phyloP scores from a whole-genome alignment of 164 flowering plant genomes.

The Nymphaea colorata region DNA sequence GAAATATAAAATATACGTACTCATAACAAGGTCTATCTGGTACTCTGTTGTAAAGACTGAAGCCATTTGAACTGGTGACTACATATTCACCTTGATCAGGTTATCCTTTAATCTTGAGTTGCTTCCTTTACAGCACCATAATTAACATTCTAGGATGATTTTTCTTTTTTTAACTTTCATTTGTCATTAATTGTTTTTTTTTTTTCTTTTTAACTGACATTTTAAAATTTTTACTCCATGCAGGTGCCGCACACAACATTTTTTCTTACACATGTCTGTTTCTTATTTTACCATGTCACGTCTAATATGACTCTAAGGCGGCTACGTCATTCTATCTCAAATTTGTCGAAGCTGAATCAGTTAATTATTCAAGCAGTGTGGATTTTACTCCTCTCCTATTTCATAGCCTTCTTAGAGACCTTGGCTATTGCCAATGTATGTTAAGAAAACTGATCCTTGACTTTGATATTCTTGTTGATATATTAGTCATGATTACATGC shows the following conservation, averaged over 20 bases:
- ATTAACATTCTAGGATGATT: too few relatives aligned
- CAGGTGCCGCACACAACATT: conserved; percentile 98
- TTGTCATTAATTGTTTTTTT: too few relatives aligned
- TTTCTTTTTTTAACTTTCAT: too few relatives aligned
- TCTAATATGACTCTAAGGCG: conserved; percentile 90
- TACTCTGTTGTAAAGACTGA: too few relatives aligned
- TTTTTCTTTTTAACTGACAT: not conserved
- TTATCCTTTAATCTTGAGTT: too few relatives aligned
- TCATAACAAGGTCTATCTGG: too few relatives aligned
- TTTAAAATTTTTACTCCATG: conserved; percentile 11
- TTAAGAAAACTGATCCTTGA: conserved; percentile 1
- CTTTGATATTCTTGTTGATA: not conserved
- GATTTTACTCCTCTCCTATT: conserved; percentile 78
- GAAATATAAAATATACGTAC: too few relatives aligned
- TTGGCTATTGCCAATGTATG: conserved; percentile 83
- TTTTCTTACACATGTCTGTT: conserved; percentile 90
- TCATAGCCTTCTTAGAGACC: conserved; percentile 89
- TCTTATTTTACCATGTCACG: conserved; percentile 80
- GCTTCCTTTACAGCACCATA: too few relatives aligned
- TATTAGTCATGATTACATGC: not conserved
- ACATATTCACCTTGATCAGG: too few relatives aligned
- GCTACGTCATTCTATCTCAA: conserved; percentile 53
- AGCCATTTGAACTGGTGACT: too few relatives aligned
- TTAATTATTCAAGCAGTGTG: conserved; percentile 64
- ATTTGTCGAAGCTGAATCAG: conserved; percentile 48